A percentile compares a stretch with the other conserved stretches of the same genome.
Evolutionary conservation across 116 monocot genomes (phyloP).

Genomic region (Thalassia testudinum): DNA sequence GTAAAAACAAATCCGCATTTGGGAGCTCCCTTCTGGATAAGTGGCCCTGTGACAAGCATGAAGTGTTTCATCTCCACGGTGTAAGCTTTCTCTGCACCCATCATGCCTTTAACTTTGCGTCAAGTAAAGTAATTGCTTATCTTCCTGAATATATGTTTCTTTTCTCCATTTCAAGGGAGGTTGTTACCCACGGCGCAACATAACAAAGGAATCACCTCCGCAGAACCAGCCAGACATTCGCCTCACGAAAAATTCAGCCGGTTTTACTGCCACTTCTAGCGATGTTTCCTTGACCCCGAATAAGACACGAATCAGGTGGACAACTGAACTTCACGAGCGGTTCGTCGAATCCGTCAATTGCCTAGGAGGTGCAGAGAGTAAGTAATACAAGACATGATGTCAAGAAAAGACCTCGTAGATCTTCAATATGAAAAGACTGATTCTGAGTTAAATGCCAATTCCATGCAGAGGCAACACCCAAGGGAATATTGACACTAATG

Average conservation of each 20-base stretch:
- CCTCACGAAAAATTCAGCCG: background rate
- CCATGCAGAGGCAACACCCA: conserved; percentile 71
- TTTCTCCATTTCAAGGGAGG: conserved; percentile 16
- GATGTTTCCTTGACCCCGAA: conserved; percentile 6
- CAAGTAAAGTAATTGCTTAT: background rate
- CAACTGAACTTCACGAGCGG: conserved; percentile 56
- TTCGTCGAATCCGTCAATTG: conserved; percentile 62
- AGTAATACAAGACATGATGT: conserved; percentile 9
- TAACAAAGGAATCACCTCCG: conserved; percentile 4
- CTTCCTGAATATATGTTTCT: background rate
- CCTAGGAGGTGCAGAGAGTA: conserved; percentile 83
- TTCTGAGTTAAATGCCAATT: background rate
- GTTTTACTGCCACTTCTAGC: conserved; percentile 6
- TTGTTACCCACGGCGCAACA: conserved; percentile 8
- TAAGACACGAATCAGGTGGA: conserved; percentile 80
- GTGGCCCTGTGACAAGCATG: background rate
- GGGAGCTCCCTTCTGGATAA: background rate
- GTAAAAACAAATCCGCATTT: background rate
- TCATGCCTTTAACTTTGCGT: background rate
- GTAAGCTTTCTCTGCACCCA: conserved; percentile 5
- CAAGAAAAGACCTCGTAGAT: too few species aligned
- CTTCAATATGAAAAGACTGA: too few species aligned
- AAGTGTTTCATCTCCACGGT: conserved; percentile 2
- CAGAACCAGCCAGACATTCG: conserved; percentile 9
- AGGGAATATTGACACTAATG: conserved; percentile 70